Conservation (phyloP, 1,284 basidiomycete species). For the Tilletiaria anomala region DNA sequence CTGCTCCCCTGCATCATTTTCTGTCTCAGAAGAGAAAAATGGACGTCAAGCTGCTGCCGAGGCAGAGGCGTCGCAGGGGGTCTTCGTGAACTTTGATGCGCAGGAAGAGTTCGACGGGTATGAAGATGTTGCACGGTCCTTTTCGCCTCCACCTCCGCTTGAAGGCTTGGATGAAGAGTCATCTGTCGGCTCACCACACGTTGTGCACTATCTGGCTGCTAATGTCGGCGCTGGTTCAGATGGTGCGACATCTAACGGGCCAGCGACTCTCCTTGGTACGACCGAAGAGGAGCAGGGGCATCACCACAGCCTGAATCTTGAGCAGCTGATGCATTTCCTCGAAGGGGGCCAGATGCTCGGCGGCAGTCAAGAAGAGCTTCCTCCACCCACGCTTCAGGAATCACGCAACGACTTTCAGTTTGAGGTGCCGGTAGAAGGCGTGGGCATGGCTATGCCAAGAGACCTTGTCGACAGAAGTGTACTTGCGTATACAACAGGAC, state of each 20-base stretch:
- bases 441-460: constrained; percentile 26
- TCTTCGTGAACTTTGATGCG: constrained; percentile 1
- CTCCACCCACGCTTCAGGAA: constrained; percentile 21
- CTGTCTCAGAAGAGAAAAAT: not conserved
- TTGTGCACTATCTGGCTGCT: not conserved
- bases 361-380: constrained; percentile 5
- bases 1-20: no score
- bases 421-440: constrained; percentile 30
- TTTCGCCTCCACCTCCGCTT: constrained; percentile 1
- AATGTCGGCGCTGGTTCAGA: not conserved
- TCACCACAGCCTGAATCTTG: not conserved
- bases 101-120: constrained; percentile 13
- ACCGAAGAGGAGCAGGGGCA: not conserved
- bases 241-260: not conserved
- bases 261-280: not conserved
- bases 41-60: not conserved
- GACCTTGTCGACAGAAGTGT: no score
- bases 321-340: no score
- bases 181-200: not conserved
- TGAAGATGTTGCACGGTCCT: constrained; percentile 6
- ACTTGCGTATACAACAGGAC: no score
- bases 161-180: no score
- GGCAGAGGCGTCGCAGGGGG: no score
- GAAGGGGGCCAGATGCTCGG: no score
- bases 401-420: constrained; percentile 24